Conservation (phyloP, 164 flowering plant genomes). For the Pachysandra terminalis region DNA sequence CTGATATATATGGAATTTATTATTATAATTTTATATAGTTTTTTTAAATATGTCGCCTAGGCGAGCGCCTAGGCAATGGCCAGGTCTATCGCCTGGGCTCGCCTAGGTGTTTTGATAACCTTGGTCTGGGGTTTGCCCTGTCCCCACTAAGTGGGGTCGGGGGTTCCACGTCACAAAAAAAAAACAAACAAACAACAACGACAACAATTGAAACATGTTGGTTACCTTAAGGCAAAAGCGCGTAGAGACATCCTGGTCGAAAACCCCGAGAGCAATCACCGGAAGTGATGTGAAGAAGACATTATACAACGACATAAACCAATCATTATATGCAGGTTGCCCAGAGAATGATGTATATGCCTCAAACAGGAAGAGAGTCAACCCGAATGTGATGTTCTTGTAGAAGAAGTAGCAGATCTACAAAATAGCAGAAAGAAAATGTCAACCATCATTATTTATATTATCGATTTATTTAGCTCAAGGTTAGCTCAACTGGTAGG, state of each 20-base stretch:
- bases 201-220: not conserved
- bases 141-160: too few relatives aligned
- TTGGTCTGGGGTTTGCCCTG: too few relatives aligned
- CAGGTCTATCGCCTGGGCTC: too few relatives aligned
- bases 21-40: too few relatives aligned
- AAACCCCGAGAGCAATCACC: constrained; percentile 54
- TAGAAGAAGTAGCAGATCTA: constrained; percentile 66
- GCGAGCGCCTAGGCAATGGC: too few relatives aligned
- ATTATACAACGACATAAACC: constrained; percentile 48
- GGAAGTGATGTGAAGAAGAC: constrained; percentile 66
- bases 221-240: constrained; percentile 44
- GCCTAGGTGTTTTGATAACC: too few relatives aligned
- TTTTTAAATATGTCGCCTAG: too few relatives aligned
- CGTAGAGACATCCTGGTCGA: constrained; percentile 57
- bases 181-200: too few relatives aligned
- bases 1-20: too few relatives aligned
- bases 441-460: not conserved
- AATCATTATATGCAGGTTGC: constrained; percentile 48
- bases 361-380: constrained; percentile 52
- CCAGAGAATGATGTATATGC: constrained; percentile 56
- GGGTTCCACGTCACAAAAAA: too few relatives aligned
- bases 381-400: constrained; percentile 57
- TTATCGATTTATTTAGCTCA: too few relatives aligned
- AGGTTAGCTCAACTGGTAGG: not conserved
- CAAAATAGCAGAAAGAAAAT: constrained; percentile 3